Evolutionary conservation across 2,329 filamentous ascomycete species (phyloP), one percentile per base, ranked within the genome.

Genomic region (Verticillium zaregamsianum): DNA sequence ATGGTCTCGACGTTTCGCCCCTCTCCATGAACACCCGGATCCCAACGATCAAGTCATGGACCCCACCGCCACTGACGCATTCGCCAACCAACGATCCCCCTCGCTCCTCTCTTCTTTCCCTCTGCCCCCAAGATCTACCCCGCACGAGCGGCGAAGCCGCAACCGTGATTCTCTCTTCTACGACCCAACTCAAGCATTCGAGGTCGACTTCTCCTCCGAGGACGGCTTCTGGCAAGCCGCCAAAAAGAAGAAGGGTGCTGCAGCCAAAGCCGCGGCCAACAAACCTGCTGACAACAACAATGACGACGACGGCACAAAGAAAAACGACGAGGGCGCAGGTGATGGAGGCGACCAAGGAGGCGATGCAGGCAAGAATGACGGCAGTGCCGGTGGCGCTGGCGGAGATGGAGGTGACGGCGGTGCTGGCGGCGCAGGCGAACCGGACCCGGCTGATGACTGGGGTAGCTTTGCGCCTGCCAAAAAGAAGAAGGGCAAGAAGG

Each of bases 151-250:
- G 23, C 60, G 68, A 54, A 66, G 65, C 12, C 67, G 63, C 45
- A 59, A 63, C 57, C 69, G 69, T 31, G 68, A 74, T 64, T 72
- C 73, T 67, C 67, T 85, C 6, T 74, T 86, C 37, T 65, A 66
- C 49, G 80, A 85, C 65, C 81, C 80, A n/a, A 75, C 71, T 40
- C 73, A 76, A 67, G 71, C 75, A 45, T 69, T 76, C 23, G 73
- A 77, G 33, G 75, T 91, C 58, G 87, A 91, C 69, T 85, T 90
- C 62, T 77, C 77, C 25, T 84, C 80, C 31, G 74, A 81, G 59
- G 77, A 84, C 52, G 82, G 79, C 57, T 85, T 80, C 74, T 77
- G 79, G 59, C 81, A 88, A 69, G 80, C 79, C 40, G 80, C 76
- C 2, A 81, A 83, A 66, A 85, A 83, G 72, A 86, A 82, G 72